Evolutionary conservation across 768 basidiomycete genomes (phyloP), one percentile per base, ranked within the genome.

Genomic region (Calocybe cyanea): DNA sequence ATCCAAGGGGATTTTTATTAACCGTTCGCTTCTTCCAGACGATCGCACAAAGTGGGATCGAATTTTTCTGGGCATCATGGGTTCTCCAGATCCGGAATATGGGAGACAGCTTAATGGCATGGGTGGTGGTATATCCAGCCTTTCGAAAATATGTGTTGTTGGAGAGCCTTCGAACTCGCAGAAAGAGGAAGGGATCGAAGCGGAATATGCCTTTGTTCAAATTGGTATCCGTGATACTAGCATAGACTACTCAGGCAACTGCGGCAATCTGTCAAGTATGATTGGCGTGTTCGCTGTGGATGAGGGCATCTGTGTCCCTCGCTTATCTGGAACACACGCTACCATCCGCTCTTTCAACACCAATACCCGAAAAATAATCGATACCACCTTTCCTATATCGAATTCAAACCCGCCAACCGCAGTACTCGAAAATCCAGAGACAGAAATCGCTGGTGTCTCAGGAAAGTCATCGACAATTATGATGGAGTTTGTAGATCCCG

Each of bases 91-190:
- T 56, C 71, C 80, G 2, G 67, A 74, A 44, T 66, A 85, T 53
- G 78, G 77, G 1, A 68, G 85, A 13, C 87, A 91, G 62, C 69
- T 89, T 11, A 81, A 91, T 52, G 87, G 87, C 9, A 86, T 89
- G 83, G 87, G 87, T 7, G 85, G 87, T 5, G 87, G 87, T 3
- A 65, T 85, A 7, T 84, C 82, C 13, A 85, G 82, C 46, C 71
- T 87, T 5, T 86, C 84, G 28, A 91, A 91, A 58, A 76, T 88
- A 13, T 79, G 77, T 53, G 75, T 90, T 37, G 79, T 89, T 2
- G 77, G 73, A 6, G 46, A 69, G 35, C 71, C 83, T 5, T 69
- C 76, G 0, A 55, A 62, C 1, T 63, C 61, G 9, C 76, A 76
- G 45, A 57, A 59, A 41, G 61, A 64, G 1, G 44, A 63, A 15